Percentiles rank a stretch among this genome's conserved stretches.
phyloP scores from a whole-genome alignment of 2,329 filamentous ascomycete genomes.

The Kalmusia sp. region DNA sequence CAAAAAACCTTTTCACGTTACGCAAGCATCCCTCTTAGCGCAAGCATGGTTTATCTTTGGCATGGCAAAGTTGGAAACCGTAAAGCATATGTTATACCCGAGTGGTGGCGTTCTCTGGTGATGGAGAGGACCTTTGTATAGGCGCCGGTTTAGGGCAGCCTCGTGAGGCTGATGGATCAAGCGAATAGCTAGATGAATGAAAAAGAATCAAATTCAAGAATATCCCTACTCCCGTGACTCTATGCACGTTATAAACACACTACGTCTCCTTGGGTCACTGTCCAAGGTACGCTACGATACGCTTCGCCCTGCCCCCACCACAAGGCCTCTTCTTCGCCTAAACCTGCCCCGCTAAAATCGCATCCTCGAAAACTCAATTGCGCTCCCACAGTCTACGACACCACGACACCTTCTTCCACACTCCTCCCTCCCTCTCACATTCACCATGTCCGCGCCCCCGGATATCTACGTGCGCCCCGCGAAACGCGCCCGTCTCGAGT shows the following conservation, averaged over 20 bases:
- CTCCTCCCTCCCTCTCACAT: constrained; percentile 31
- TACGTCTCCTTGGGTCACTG: not conserved
- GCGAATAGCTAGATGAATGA: not conserved
- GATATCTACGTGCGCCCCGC: constrained; percentile 29
- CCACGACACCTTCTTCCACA: constrained; percentile 39
- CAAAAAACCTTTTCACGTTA: not conserved
- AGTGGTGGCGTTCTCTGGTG: not conserved
- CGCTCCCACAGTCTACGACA: not conserved
- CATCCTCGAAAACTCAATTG: constrained; percentile 1
- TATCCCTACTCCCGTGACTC: no score
- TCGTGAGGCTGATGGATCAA: not conserved
- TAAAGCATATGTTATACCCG: constrained; percentile 18
- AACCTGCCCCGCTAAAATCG: constrained; percentile 9
- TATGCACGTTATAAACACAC: no score
- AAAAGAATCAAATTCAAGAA: not conserved
- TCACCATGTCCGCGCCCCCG: constrained; percentile 1
- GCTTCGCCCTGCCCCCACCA: constrained; percentile 5
- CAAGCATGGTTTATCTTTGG: not conserved
- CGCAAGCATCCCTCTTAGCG: not conserved
- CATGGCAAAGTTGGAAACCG: constrained; percentile 16
- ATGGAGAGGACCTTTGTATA: not conserved
- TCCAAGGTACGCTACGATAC: not conserved
- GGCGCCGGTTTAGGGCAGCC: not conserved
- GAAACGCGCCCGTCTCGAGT: constrained; percentile 44
- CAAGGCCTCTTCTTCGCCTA: constrained; percentile 6